Evolutionary conservation across 805 yeast genomes (phyloP).

Genomic region (Candida berthetii): DNA sequence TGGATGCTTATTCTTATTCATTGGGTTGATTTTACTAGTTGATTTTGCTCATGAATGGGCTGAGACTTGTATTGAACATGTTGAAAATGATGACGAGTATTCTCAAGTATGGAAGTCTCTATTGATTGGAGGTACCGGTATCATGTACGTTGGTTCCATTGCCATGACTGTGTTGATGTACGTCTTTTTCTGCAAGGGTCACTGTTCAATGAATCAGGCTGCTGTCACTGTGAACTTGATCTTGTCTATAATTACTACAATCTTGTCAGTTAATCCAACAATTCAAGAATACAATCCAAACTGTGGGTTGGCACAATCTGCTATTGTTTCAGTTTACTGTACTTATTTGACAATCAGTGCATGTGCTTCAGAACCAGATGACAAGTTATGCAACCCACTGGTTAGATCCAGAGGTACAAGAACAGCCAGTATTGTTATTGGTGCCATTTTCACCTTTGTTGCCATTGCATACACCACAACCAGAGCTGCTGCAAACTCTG

Average conservation of each 20-base stretch:
- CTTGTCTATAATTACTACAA: slow-evolving; percentile 57
- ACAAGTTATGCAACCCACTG: slow-evolving; percentile 84
- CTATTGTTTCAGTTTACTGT: slow-evolving; percentile 93
- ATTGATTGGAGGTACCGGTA: slow-evolving; percentile 78
- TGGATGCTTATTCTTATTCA: slow-evolving; percentile 79
- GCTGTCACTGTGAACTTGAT: slow-evolving; percentile 77
- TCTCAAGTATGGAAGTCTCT: slow-evolving; percentile 68
- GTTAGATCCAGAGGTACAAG: slow-evolving; percentile 87
- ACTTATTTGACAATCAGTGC: slow-evolving; percentile 89
- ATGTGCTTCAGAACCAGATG: slow-evolving; percentile 95
- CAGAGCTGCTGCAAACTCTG: slow-evolving; percentile 85
- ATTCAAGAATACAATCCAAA: slow-evolving; percentile 91
- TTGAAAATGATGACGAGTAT: slow-evolving; percentile 70
- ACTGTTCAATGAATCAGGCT: slow-evolving; percentile 85
- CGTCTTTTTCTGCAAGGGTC: slow-evolving; percentile 70
- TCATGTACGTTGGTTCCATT: slow-evolving; percentile 74
- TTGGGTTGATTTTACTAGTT: slow-evolving; percentile 84
- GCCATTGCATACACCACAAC: slow-evolving; percentile 98
- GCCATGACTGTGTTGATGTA: slow-evolving; percentile 76
- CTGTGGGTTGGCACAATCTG: slow-evolving; percentile 94
- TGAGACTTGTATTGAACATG: slow-evolving; percentile 85
- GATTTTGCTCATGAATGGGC: slow-evolving; percentile 99
- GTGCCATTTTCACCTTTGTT: slow-evolving; percentile 88
- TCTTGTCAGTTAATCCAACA: slow-evolving; percentile 68
- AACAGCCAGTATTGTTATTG: slow-evolving; percentile 79